Base-by-base conservation (phyloP, 257 asterid genomes). In the Gentiana straminea region DNA sequence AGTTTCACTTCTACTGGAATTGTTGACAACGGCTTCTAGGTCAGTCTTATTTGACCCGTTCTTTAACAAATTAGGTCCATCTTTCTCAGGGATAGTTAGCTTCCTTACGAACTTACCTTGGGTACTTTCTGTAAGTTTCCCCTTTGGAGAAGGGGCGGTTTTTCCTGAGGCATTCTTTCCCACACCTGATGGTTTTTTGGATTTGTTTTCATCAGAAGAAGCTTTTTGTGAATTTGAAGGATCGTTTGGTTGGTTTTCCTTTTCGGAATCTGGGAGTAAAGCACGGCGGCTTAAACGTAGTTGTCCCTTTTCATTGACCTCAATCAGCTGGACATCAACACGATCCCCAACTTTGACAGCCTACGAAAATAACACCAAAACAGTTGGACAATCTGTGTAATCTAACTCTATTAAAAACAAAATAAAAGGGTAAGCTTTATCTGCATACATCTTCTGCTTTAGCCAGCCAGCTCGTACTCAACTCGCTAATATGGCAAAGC, bases 271-370 rank as follows among this genome's bases (percentile, higher is more conserved):
- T 12, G 98, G 94, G 72, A 91, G 95, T 70, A 91, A 79, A 46
- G 90, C 96, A 53, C 96, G 96, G 33, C 79, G 89, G 71, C 98
- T 91, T 69, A 91, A 65, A 44, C 98, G 87, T 65, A 91, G 89
- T 64, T 91, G 96, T 54, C 98, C 98, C 75, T 84, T 91, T 71
- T 87, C 98, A 72, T 91, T 91, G 75, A 89, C 68, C 95, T 91
- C 96, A 70, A 91, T 87, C 73, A 91, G 90, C 76, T 87, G 87
- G 70, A 91, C 96, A 79, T 91, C 98, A 69, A 91, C 61, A 52
- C 77, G 89, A 49, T 91, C 98, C 62, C 98, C 98, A 59, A 85
- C 89, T 81, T 91, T 82, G 73, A 84, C 71, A 68, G 74, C 97
- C 97, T 89, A 79, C 56, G 51, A 57, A 43, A 50, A 64, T 39